Evolutionary conservation across 2,329 filamentous ascomycete species (phyloP), one percentile per base, ranked within the genome.

Genomic region (Cadophora luteo-olivacea): DNA sequence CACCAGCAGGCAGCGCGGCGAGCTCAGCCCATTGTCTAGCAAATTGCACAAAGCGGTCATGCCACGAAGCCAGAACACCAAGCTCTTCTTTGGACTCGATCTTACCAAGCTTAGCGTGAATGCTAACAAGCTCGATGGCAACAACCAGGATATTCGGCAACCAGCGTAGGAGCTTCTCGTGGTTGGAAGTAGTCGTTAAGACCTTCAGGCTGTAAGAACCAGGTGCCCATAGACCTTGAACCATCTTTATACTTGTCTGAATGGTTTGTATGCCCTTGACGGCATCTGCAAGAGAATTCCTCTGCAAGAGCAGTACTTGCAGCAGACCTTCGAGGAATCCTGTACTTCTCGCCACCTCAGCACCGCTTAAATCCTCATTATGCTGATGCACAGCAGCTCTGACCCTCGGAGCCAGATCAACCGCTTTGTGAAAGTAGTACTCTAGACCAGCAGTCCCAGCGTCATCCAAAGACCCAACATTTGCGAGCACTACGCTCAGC

Each of bases 311-410:
- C 0, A 87, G 78, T n/a, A 89, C 81, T 68, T 90, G 85, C 36
- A 98, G 82, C 68, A 97, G 85, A 32, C 94, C 93, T 78, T 99
- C 96, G n/a, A 97, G 82, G 72, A 92, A 92, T 0, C 93, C 93
- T 61, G 92, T 86, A 77, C 93, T 94, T 76, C 94, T 87, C 52
- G 87, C 85, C 8, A 96, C 86, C 74, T 97, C 93, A 9, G 92
- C 90, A 52, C 89, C 86, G 55, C 91, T 97, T 49, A 99, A 81
- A 72, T 99, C 97, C 48, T 92, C 90, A 0, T 92, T 93, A 79
- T 97, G 93, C 62, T 93, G 90, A 71, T 89, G 85, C 11, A 88
- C 83, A 36, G 90, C 85, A 52, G 86, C 83, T 74, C 95, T 87
- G 61, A 91, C 87, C 72, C 86, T 85, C 19, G 90, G 87, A 72